phyloP scores from a whole-genome alignment of 495 filamentous ascomycete genomes.

The Neurospora sp. region DNA sequence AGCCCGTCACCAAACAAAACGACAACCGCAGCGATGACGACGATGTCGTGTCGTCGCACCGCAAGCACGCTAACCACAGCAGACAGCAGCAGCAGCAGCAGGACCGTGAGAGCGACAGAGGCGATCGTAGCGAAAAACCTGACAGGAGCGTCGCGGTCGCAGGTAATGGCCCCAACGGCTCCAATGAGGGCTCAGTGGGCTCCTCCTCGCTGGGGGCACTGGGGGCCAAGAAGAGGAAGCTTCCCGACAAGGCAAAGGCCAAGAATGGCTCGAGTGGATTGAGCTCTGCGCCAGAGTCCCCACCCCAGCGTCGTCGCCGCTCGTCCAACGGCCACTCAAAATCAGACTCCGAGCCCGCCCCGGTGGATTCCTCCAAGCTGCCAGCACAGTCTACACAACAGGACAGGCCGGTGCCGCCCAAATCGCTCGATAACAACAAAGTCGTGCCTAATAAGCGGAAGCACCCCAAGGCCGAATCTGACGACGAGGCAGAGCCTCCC shows the following conservation, averaged over 20 bases:
- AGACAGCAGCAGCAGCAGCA: conserved; percentile 2
- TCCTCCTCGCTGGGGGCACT: conserved; percentile 10
- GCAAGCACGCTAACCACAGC: conserved; percentile 25
- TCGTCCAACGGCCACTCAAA: conserved; percentile 32
- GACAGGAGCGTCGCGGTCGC: conserved; percentile 13
- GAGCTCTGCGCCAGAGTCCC: conserved; percentile 45
- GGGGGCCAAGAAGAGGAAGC: conserved; percentile 40
- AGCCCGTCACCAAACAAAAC: conserved; percentile 56
- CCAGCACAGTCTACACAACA: conserved; percentile 14
- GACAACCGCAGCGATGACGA: conserved; percentile 43
- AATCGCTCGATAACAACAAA: conserved; percentile 23
- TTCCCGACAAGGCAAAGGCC: conserved; percentile 29
- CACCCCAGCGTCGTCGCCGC: conserved; percentile 30
- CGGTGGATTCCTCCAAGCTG: conserved; percentile 24
- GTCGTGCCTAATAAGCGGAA: conserved; percentile 35
- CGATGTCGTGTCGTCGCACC: conserved; percentile 19
- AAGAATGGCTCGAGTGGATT: conserved; percentile 43
- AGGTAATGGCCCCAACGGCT: conserved; percentile 6
- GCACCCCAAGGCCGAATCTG: conserved; percentile 35
- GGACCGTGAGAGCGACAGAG: conserved; percentile 16
- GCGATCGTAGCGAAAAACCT: conserved; percentile 21
- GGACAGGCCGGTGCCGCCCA: conserved; percentile 22
- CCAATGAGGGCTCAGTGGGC: conserved; percentile 7
- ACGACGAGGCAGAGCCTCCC: conserved; percentile 38
- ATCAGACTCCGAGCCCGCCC: conserved; percentile 37